Evolutionary conservation across 1,284 basidiomycete genomes (phyloP).

Genomic region (Tremellales sp.): DNA sequence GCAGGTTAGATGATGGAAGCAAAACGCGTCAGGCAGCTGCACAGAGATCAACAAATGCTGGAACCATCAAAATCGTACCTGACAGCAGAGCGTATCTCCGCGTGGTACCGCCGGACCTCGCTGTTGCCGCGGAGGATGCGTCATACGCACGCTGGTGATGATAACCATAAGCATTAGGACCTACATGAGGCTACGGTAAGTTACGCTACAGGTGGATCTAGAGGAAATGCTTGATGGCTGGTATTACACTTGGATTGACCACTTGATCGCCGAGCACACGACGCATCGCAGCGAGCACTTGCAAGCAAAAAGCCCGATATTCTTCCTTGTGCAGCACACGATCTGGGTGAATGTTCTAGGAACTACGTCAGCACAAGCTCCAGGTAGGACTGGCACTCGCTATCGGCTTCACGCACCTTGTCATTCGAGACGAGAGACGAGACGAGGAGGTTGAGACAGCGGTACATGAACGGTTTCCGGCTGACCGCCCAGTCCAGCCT

Average conservation of each 20-base stretch:
- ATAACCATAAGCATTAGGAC: too few relatives aligned
- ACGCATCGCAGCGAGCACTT: constrained; percentile 8
- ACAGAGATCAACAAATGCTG: too few relatives aligned
- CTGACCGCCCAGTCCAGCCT: background rate
- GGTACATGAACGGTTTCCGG: constrained; percentile 39
- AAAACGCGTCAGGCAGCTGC: too few relatives aligned
- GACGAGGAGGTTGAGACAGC: constrained; percentile 40
- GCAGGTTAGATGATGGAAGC: too few relatives aligned
- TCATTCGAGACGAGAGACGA: constrained; percentile 29
- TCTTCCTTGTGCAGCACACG: constrained; percentile 30
- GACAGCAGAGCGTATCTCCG: too few relatives aligned
- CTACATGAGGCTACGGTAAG: too few relatives aligned
- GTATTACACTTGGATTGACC: background rate
- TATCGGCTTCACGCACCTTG: constrained; percentile 20
- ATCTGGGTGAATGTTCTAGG: constrained; percentile 17
- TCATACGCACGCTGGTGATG: too few relatives aligned
- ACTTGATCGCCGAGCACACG: background rate
- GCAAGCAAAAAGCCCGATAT: constrained; percentile 28
- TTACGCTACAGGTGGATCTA: background rate
- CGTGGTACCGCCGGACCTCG: too few relatives aligned
- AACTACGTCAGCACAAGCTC: background rate
- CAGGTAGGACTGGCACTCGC: background rate
- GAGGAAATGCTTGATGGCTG: background rate
- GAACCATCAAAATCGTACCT: too few relatives aligned
- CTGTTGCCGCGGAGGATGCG: too few relatives aligned